These are phyloP conservation scores for Ophiostoma populinum DNA, from an alignment of 2,329 filamentous ascomycete genomes.

Conservation along the genomic window DNA sequence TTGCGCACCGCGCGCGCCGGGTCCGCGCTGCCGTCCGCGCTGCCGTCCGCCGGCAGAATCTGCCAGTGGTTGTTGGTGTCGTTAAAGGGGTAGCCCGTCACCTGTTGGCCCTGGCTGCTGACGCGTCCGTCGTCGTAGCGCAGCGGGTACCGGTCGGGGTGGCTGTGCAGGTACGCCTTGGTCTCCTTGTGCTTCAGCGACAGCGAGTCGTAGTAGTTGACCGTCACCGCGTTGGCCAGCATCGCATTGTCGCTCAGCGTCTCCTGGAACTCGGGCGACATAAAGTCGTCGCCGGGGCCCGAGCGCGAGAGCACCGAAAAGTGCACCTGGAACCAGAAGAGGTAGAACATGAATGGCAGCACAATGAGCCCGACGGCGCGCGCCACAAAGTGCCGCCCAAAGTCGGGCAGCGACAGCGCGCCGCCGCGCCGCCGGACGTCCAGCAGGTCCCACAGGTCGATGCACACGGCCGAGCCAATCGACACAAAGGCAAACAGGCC, in stretches of 20 bases:
- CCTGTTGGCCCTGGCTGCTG: slow-evolving; percentile 93
- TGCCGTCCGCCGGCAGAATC: slow-evolving; percentile 51
- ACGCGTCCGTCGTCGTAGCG: slow-evolving; percentile 95
- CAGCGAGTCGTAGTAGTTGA: slow-evolving; percentile 81
- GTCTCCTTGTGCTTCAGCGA: slow-evolving; percentile 93
- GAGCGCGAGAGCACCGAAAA: slow-evolving; percentile 78
- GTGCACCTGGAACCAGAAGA: slow-evolving; percentile 99
- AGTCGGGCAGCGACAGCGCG: slow-evolving; percentile 60
- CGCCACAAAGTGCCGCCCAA: slow-evolving; percentile 78
- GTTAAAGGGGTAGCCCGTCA: slow-evolving; percentile 94
- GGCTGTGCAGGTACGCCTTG: slow-evolving; percentile 89
- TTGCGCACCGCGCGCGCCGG: slow-evolving; percentile 54
- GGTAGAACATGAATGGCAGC: slow-evolving; percentile 90
- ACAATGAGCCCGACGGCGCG: slow-evolving; percentile 74
- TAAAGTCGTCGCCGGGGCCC: slow-evolving; percentile 94
- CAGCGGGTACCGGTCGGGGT: slow-evolving; percentile 73
- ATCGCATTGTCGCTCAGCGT: slow-evolving; percentile 90
- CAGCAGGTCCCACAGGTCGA: slow-evolving; percentile 90
- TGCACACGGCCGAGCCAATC: slow-evolving; percentile 80
- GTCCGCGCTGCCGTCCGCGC: slow-evolving; percentile 25
- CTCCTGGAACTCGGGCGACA: slow-evolving; percentile 96
- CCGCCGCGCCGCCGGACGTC: slow-evolving; percentile 75
- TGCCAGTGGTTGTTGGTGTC: slow-evolving; percentile 99
- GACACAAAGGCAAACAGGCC: slow-evolving; percentile 94
- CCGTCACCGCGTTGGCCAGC: slow-evolving; percentile 67